Evolutionary conservation across 805 yeast genomes (phyloP).

Genomic region (Candida boleticola): DNA sequence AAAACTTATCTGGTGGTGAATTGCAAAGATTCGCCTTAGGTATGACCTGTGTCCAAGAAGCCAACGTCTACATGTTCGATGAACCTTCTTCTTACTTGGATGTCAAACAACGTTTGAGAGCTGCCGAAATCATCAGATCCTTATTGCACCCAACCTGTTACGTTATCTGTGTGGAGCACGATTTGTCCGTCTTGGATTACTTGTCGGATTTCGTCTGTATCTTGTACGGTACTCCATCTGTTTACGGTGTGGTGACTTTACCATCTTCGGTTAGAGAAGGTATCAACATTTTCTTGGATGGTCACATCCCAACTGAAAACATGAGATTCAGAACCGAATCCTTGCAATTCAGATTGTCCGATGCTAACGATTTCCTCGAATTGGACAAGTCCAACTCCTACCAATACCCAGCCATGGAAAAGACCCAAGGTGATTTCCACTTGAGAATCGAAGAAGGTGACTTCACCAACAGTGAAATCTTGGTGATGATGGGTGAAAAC

Average conservation of each 20-base stretch:
- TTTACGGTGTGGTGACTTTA: slow-evolving; percentile 96
- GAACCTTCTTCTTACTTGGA: slow-evolving; percentile 98
- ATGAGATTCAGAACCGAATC: slow-evolving; percentile 96
- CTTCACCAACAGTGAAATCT: slow-evolving; percentile 92
- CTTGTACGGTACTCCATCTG: slow-evolving; percentile 96
- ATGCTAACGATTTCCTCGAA: slow-evolving; percentile 75
- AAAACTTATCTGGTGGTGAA: slow-evolving; percentile 95
- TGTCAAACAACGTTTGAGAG: slow-evolving; percentile 97
- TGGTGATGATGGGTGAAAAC: slow-evolving; percentile 99
- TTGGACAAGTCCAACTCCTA: slow-evolving; percentile 78
- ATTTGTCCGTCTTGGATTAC: slow-evolving; percentile 94
- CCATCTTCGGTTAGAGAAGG: slow-evolving; percentile 99
- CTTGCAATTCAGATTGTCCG: slow-evolving; percentile 87
- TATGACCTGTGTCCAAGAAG: slow-evolving; percentile 92
- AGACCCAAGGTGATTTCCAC: slow-evolving; percentile 96
- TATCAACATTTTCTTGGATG: slow-evolving; percentile 96
- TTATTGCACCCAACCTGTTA: slow-evolving; percentile 73
- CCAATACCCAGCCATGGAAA: slow-evolving; percentile 76
- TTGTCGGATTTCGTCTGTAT: slow-evolving; percentile 96
- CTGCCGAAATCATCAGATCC: slow-evolving; percentile 91
- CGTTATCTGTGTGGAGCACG: slow-evolving; percentile 98
- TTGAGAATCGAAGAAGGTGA: slow-evolving; percentile 81
- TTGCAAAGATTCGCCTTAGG: slow-evolving; percentile 97
- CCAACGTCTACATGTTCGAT: slow-evolving; percentile 98
- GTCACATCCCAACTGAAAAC: slow-evolving; percentile 96